These are phyloP conservation scores for Ustilago shanxiensis DNA, from an alignment of 1,284 basidiomycete species.

Conservation along the genomic window DNA sequence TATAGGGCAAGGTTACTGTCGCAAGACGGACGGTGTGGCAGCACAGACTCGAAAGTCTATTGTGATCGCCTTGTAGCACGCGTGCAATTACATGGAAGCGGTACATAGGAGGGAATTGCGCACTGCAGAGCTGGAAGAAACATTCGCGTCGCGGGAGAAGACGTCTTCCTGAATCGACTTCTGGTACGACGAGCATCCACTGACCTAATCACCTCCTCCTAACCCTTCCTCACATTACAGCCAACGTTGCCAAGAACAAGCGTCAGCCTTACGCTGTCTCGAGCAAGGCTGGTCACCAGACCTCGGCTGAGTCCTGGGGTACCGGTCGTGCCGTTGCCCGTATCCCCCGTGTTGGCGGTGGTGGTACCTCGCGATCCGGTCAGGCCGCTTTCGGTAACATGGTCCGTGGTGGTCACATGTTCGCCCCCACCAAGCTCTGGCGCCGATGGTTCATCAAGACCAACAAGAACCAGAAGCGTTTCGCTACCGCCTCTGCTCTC, in stretches of 20 bases:
- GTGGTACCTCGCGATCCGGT: conserved; percentile 97
- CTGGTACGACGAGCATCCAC: not conserved
- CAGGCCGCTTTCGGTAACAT: conserved; percentile 90
- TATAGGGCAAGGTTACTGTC: too few relatives aligned
- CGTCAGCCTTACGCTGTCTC: conserved; percentile 97
- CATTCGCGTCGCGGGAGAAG: not conserved
- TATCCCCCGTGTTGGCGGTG: conserved; percentile 99
- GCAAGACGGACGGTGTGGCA: too few relatives aligned
- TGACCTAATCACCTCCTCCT: conserved; percentile 7
- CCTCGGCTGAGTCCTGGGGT: conserved; percentile 98
- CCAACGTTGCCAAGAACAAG: conserved; percentile 99
- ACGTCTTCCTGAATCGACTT: not conserved
- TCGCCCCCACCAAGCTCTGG: conserved; percentile 99
- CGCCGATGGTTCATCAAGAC: conserved; percentile 99
- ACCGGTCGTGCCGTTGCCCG: conserved; percentile 99
- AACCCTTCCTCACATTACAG: conserved; percentile 71
- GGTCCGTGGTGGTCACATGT: conserved; percentile 92
- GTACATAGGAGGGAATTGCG: not conserved
- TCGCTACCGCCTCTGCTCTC: conserved; percentile 96
- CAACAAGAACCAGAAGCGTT: conserved; percentile 99
- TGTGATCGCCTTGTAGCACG: not conserved
- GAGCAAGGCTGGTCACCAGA: conserved; percentile 99
- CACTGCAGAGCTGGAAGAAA: not conserved
- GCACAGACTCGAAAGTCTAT: not conserved
- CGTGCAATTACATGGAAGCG: not conserved